phyloP scores from a whole-genome alignment of 2,329 filamentous ascomycete genomes.

The Penicillium fuscoglaucum region DNA sequence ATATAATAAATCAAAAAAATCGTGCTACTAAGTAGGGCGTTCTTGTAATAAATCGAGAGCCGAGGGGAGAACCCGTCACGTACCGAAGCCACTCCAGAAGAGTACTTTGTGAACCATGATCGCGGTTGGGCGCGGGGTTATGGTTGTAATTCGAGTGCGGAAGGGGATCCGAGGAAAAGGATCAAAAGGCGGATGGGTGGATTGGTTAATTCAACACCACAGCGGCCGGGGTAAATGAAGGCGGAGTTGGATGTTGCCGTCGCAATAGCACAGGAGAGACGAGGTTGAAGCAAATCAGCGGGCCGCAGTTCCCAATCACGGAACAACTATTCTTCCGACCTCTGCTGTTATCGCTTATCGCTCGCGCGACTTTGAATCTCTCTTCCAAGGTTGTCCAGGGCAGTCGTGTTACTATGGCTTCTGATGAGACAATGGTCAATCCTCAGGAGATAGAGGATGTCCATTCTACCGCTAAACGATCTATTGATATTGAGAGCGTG shows the following conservation, averaged over 20 bases:
- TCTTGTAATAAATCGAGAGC: not conserved
- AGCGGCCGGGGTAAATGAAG: constrained; percentile 19
- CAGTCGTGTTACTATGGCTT: constrained; percentile 7
- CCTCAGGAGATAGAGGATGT: constrained; percentile 34
- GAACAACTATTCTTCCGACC: constrained; percentile 19
- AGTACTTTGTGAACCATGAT: constrained; percentile 54
- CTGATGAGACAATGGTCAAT: constrained; percentile 32
- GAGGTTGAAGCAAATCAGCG: constrained; percentile 38
- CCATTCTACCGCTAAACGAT: constrained; percentile 31
- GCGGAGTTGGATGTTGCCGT: constrained; percentile 25
- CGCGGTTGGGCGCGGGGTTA: constrained; percentile 25
- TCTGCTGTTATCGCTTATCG: constrained; percentile 24
- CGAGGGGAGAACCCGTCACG: constrained; percentile 36
- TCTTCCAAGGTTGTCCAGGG: constrained; percentile 17
- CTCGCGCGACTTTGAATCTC: constrained; percentile 19
- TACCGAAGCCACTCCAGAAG: constrained; percentile 78
- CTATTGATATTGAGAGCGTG: constrained; percentile 36
- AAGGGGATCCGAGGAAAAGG: constrained; percentile 7
- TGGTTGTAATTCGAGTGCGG: constrained; percentile 8
- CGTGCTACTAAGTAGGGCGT: not conserved
- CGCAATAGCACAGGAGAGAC: constrained; percentile 28
- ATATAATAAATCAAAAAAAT: not conserved
- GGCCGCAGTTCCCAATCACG: constrained; percentile 37
- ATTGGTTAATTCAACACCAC: constrained; percentile 15
- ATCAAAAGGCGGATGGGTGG: constrained; percentile 4